phyloP scores from a whole-genome alignment of 345 rosid species.

The Excoecaria cochinchinensis region DNA sequence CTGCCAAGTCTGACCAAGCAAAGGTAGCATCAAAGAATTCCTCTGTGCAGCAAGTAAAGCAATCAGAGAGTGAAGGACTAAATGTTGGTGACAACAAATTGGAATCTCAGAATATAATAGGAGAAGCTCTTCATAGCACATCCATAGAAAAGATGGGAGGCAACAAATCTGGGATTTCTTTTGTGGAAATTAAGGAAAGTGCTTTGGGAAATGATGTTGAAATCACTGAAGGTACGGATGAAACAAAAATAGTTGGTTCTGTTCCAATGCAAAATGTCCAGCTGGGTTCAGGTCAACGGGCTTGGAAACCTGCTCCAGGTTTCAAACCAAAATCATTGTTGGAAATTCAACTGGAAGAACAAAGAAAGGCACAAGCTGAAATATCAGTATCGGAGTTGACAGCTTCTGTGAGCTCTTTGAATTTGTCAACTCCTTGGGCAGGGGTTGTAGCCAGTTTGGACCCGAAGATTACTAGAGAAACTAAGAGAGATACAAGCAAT shows the following conservation, averaged over 20 bases:
- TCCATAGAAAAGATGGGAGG: slow-evolving; percentile 30
- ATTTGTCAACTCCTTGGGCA: slow-evolving; percentile 65
- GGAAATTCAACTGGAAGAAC: slow-evolving; percentile 97
- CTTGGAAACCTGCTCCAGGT: slow-evolving; percentile 99
- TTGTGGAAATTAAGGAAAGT: slow-evolving; percentile 32
- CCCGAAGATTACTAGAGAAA: slow-evolving; percentile 44
- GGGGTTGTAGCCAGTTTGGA: slow-evolving; percentile 66
- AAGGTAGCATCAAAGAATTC: slow-evolving; percentile 47
- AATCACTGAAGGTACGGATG: slow-evolving; percentile 39
- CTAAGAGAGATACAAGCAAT: slow-evolving; percentile 36
- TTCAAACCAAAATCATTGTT: slow-evolving; percentile 86
- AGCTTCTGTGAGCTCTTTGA: slow-evolving; percentile 39
- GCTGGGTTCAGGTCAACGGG: slow-evolving; percentile 47
- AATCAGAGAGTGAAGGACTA: slow-evolving; percentile 41
- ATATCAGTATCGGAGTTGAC: slow-evolving; percentile 51
- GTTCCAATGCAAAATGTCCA: slow-evolving; percentile 33
- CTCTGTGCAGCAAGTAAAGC: slow-evolving; percentile 42
- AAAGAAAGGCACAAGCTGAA: slow-evolving; percentile 61
- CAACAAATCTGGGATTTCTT: slow-evolving; percentile 29
- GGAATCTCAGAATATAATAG: slow-evolving; percentile 21
- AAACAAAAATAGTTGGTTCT: slow-evolving; percentile 23
- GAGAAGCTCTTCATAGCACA: slow-evolving; percentile 22
- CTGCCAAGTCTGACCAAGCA: slow-evolving; percentile 53
- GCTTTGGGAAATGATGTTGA: slow-evolving; percentile 34
- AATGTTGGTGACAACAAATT: slow-evolving; percentile 33